phyloP scores from a whole-genome alignment of 331 rosid genomes.

The Pyrus hybrid region DNA sequence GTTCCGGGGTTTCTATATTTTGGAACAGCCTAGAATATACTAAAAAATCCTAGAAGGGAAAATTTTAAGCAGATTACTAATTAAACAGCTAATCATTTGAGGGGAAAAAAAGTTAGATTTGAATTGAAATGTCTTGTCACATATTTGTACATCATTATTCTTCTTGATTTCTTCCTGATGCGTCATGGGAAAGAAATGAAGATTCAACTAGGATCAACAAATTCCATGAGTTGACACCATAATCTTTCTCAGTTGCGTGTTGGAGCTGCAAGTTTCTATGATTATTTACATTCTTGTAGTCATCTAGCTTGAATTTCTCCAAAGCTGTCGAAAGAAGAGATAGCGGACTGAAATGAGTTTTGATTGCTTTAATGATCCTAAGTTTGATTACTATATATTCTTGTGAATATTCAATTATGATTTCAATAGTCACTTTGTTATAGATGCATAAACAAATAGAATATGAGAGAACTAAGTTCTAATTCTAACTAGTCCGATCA shows the following conservation, averaged over 20 bases:
- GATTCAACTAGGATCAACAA: background rate
- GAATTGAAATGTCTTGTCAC: background rate
- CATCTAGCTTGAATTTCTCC: background rate
- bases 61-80: background rate
- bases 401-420: no score
- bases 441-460: no score
- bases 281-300: background rate
- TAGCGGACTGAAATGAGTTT: no score
- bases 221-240: slow-evolving; percentile 12
- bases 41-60: no score
- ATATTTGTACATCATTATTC: background rate
- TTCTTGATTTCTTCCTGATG: no score
- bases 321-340: background rate
- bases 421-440: no score
- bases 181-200: background rate
- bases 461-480: no score
- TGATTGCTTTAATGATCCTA: no score
- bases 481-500: no score
- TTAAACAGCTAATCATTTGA: background rate
- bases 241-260: slow-evolving; percentile 1
- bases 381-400: no score
- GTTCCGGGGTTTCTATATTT: no score
- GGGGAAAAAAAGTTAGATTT: background rate
- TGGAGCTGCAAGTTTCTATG: slow-evolving; percentile 6
- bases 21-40: no score